Evolutionary conservation across 768 basidiomycete species (phyloP).

Genomic region (Rhodotorula kratochvilovae): DNA sequence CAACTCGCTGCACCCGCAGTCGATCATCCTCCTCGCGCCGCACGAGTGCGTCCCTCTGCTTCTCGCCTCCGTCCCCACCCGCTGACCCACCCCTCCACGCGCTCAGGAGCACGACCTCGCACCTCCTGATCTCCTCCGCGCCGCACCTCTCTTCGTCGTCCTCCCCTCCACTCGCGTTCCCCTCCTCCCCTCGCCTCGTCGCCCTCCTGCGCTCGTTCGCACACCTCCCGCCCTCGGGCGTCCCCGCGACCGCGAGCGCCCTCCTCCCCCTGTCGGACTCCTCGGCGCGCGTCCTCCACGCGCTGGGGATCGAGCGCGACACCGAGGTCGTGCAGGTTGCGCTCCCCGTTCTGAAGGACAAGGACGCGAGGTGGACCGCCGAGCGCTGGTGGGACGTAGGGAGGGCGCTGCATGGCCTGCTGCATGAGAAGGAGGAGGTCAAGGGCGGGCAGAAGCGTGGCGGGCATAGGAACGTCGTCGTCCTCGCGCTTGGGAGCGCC

Average conservation of each 20-base stretch:
- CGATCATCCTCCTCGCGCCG: conserved; percentile 11
- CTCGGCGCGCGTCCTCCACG: background rate
- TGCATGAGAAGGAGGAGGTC: conserved; percentile 17
- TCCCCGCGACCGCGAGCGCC: conserved; percentile 2
- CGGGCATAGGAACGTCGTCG: conserved; percentile 4
- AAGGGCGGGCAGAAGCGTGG: conserved; percentile 1
- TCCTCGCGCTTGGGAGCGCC: conserved; percentile 10
- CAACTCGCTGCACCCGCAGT: conserved; percentile 10
- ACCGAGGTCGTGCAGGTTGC: conserved; percentile 14
- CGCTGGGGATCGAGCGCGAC: conserved; percentile 4
- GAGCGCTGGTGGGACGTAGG: conserved; percentile 21
- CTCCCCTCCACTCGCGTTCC: background rate
- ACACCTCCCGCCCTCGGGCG: background rate
- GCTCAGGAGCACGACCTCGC: background rate
- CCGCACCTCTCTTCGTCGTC: background rate
- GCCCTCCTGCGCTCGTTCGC: conserved; percentile 15
- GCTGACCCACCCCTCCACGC: background rate
- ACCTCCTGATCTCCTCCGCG: conserved; percentile 11
- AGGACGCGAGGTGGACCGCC: background rate
- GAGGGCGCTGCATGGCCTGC: background rate
- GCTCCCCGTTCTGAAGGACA: background rate
- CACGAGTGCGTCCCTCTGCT: background rate
- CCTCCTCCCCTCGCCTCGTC: background rate
- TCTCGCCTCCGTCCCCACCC: background rate
- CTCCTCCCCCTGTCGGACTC: background rate